Conservation (phyloP, 1,284 basidiomycete species). For the Cutaneotrichosporon cutaneum region DNA sequence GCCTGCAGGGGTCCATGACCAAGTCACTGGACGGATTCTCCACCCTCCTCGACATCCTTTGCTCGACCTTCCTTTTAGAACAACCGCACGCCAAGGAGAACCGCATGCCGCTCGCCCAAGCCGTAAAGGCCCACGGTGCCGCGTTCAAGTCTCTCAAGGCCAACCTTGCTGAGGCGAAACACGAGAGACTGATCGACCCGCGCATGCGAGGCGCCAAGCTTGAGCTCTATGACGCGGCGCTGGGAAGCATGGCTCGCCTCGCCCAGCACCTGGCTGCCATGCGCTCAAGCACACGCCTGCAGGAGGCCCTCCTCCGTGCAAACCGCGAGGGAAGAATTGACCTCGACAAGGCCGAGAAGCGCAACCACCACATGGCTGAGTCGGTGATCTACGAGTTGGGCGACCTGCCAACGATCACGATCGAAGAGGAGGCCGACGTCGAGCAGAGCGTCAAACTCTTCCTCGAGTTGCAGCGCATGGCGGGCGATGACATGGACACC, state of each 20-base stretch:
- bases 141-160: constrained; percentile 84
- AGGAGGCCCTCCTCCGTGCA: constrained; percentile 72
- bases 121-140: constrained; percentile 76
- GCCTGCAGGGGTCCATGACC: constrained; percentile 75
- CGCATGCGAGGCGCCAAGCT: constrained; percentile 56
- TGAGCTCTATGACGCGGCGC: constrained; percentile 75
- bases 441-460: constrained; percentile 72
- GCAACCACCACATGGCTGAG: constrained; percentile 20
- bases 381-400: constrained; percentile 56
- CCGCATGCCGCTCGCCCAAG: constrained; percentile 64
- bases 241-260: constrained; percentile 76
- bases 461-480: constrained; percentile 74
- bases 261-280: constrained; percentile 88
- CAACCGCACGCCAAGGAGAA: constrained; percentile 35
- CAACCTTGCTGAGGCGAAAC: constrained; percentile 76
- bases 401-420: constrained; percentile 20
- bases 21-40: constrained; percentile 82
- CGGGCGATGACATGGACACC: constrained; percentile 72
- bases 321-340: constrained; percentile 61
- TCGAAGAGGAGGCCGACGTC: constrained; percentile 56
- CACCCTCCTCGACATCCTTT: constrained; percentile 75
- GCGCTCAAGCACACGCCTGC: constrained; percentile 74
- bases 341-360: constrained; percentile 36
- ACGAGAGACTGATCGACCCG: constrained; percentile 66
- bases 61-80: constrained; percentile 78